Evolutionary conservation across 1,284 basidiomycete genomes (phyloP).

Genomic region (Leccinum pseudoinsigne): DNA sequence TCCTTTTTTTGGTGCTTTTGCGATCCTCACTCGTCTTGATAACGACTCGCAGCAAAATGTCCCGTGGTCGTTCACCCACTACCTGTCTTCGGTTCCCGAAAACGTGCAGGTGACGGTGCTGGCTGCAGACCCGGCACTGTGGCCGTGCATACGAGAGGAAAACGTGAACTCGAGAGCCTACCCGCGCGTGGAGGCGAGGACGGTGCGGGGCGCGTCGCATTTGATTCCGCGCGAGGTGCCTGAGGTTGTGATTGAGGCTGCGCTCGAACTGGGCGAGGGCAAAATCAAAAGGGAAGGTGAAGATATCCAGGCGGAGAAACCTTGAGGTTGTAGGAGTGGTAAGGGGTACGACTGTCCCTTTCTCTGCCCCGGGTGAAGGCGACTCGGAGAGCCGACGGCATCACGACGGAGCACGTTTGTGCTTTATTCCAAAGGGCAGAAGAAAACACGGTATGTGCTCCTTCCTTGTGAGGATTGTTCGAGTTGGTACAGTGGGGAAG

Average conservation of each 20-base stretch:
- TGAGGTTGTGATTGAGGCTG: neutral
- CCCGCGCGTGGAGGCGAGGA: conserved; percentile 10
- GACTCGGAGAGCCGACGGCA: too few species aligned
- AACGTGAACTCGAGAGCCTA: conserved; percentile 9
- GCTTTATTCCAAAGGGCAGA: neutral
- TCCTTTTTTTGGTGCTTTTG: neutral
- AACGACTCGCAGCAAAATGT: neutral
- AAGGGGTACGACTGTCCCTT: neutral
- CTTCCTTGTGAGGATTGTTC: neutral
- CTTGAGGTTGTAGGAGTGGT: neutral
- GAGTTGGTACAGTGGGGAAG: neutral
- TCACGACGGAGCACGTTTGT: neutral
- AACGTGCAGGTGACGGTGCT: conserved; percentile 19
- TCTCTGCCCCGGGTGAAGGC: neutral
- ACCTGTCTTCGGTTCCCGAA: conserved; percentile 5
- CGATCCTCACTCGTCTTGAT: neutral
- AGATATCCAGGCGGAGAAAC: neutral
- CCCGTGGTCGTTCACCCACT: conserved; percentile 19
- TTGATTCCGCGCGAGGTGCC: conserved; percentile 14
- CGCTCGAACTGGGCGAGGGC: neutral
- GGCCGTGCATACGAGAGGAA: conserved; percentile 6
- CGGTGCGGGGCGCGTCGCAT: conserved; percentile 13
- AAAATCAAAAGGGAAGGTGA: neutral
- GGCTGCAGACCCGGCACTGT: conserved; percentile 17
- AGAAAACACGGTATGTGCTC: too few species aligned